Percentiles rank a stretch among this genome's conserved stretches.
phyloP scores from a whole-genome alignment of 352 stramenopile species.

The Pythium phragmiticola region DNA sequence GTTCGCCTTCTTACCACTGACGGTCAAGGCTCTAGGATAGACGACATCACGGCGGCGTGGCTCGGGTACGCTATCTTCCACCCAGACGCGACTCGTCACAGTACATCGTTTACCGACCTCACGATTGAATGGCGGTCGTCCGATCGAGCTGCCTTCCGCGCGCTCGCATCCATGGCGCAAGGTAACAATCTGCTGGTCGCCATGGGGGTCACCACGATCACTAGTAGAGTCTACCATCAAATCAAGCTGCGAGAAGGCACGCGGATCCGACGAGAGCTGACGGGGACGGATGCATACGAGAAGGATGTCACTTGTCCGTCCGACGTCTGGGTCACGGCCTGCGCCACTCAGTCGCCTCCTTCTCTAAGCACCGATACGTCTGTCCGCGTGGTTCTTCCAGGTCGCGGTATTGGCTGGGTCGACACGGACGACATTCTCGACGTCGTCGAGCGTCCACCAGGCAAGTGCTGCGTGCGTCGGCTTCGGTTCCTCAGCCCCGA shows the following conservation, averaged over 20 bases:
- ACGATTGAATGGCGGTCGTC: background rate
- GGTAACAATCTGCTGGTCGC: conserved; percentile 6
- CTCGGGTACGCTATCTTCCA: conserved; percentile 12
- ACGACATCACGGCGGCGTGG: background rate
- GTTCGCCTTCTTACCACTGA: too few relatives aligned
- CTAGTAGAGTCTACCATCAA: background rate
- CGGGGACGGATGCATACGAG: too few relatives aligned
- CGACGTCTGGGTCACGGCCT: background rate
- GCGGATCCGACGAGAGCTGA: too few relatives aligned
- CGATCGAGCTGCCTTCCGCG: background rate
- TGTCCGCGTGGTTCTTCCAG: background rate
- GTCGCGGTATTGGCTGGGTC: background rate
- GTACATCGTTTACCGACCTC: background rate
- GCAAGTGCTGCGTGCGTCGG: too few relatives aligned
- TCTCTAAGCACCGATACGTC: background rate
- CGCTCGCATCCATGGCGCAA: background rate
- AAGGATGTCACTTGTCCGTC: background rate
- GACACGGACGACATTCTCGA: background rate
- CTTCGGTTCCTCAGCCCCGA: too few relatives aligned
- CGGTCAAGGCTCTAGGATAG: background rate
- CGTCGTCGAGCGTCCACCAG: background rate
- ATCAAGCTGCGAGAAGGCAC: background rate
- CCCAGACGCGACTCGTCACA: background rate
- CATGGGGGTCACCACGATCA: background rate
- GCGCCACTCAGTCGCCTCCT: background rate